Base-by-base conservation (phyloP, 1,139 yeast genomes). In the Geotrichum europaeum region DNA sequence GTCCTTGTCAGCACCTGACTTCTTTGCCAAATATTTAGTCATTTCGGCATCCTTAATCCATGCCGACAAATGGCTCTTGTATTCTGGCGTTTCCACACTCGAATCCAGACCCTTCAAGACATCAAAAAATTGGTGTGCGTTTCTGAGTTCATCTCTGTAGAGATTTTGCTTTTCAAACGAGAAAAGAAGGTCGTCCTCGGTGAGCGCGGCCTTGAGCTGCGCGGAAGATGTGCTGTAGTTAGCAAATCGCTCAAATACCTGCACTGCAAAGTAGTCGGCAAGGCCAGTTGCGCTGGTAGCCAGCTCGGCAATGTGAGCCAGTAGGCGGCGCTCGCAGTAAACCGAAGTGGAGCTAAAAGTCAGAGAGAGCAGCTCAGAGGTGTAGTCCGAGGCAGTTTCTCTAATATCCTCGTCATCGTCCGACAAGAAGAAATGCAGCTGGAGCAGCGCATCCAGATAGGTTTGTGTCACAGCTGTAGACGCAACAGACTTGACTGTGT, bases 371-470 rank as follows among this genome's bases (percentile, higher is more conserved):
- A 59, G 49, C 40, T 56, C 49, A 6, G 66, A 61, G 9, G 65
- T 64, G 54, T 65, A 67, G 5, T 49, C 54, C 1, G 69, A 65
- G 13, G 72, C 69, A 25, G 58, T 43, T 4, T 66, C 67, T 15
- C 75, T 64, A 49, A 72, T 58, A 28, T 70, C 71, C 20, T 76
- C 79, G 64, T 85, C 89, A 67, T 87, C 94, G 70, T 87, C 95
- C 58, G 78, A 75, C 18, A 85, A 70, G 62, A 76, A 80, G 18
- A 71, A 68, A 63, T 75, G 78, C 0, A 83, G 67, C 13, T 70
- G 63, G 20, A 77, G 66, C 32, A 70, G 60, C 12, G 69, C 65
- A 22, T 60, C 63, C 40, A 62, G 32, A 13, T 56, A 56, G 2
- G 20, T 13, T 24, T 55, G 25, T 4, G 28, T 40, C 24, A 20